Evolutionary conservation across 1,284 basidiomycete species (phyloP).

Genomic region (Fomitopsis schrenkii): DNA sequence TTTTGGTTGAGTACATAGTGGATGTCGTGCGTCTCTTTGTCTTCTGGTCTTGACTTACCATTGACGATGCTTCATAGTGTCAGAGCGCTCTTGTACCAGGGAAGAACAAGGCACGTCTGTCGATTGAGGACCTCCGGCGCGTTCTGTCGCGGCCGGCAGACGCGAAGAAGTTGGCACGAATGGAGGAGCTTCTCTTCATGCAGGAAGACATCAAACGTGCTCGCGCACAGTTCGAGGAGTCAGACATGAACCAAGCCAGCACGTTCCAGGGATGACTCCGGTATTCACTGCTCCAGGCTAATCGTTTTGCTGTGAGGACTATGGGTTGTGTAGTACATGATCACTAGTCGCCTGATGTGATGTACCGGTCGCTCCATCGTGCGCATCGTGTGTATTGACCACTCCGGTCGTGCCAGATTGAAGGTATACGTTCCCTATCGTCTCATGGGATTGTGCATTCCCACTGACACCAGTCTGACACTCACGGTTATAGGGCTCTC

Average conservation of each 20-base stretch:
- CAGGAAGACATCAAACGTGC: slow-evolving; percentile 91
- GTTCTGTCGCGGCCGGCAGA: slow-evolving; percentile 74
- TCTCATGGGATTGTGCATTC: not conserved
- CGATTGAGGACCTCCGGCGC: slow-evolving; percentile 78
- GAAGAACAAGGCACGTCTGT: slow-evolving; percentile 59
- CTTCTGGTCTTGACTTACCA: slow-evolving; percentile 1
- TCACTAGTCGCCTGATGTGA: not conserved
- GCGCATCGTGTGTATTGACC: not conserved
- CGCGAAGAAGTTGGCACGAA: slow-evolving; percentile 81
- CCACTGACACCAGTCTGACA: not conserved
- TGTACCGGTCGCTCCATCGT: not conserved
- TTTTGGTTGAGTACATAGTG: slow-evolving; percentile 86
- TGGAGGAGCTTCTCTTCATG: slow-evolving; percentile 89
- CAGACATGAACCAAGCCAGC: slow-evolving; percentile 51
- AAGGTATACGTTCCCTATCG: not conserved
- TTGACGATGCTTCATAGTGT: slow-evolving; percentile 45
- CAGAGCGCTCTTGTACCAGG: slow-evolving; percentile 65
- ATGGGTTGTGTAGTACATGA: not conserved
- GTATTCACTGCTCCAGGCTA: not conserved
- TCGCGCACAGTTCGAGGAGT: slow-evolving; percentile 71
- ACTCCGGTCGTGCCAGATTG: not conserved
- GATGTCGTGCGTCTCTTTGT: slow-evolving; percentile 64
- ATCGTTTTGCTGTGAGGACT: not conserved
- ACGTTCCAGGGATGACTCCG: slow-evolving; percentile 30
- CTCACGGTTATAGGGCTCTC: not conserved